Percentiles rank a stretch among this genome's conserved stretches.
These are phyloP conservation scores for Kandelia obovata DNA, from an alignment of 345 rosid species.

Conservation along the genomic window DNA sequence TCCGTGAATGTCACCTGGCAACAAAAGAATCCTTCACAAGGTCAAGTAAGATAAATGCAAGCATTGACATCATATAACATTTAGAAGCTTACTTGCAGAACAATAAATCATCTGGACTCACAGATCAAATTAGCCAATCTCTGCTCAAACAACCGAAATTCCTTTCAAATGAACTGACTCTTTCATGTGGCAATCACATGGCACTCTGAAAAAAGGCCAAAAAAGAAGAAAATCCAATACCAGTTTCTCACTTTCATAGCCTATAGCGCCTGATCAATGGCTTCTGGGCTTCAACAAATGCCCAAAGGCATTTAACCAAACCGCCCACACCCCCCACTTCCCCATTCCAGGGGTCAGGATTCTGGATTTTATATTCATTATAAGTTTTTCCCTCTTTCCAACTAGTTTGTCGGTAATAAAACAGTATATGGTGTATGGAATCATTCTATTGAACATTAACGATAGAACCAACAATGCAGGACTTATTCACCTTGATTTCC, in stretches of 20 bases:
- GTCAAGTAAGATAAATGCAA: conserved; percentile 3
- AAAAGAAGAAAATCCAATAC: neutral
- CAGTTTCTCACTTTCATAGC: neutral
- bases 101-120: neutral
- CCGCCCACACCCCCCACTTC: neutral
- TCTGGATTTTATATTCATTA: neutral
- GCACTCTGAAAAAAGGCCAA: neutral
- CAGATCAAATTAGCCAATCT: neutral
- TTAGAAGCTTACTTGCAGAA: neutral
- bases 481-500: no score
- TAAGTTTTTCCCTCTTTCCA: neutral
- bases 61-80: neutral
- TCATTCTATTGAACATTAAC: neutral
- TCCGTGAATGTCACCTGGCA: conserved; percentile 87
- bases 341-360: neutral
- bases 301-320: neutral
- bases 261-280: neutral
- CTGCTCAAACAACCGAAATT: neutral
- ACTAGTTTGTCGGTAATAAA: neutral
- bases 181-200: neutral
- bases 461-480: neutral
- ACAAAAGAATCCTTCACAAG: conserved; percentile 4
- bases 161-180: neutral
- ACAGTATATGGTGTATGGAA: neutral
- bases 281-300: neutral